Evolutionary conservation across 176 grass and related monocot species (phyloP), one percentile per base, ranked within the genome.

Genomic region (Lolium perenne): DNA sequence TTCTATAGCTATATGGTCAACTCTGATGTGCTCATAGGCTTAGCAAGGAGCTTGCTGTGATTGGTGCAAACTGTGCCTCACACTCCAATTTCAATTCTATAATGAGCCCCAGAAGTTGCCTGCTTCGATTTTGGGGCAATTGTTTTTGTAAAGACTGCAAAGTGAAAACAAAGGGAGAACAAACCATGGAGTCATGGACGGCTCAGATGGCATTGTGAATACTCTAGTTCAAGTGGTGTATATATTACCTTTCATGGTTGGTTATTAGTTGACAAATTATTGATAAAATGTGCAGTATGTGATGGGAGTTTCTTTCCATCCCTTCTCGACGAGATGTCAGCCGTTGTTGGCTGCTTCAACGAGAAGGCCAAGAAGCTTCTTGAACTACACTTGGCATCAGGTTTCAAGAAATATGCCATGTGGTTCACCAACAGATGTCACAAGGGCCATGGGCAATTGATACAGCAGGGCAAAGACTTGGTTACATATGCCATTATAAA

Each of bases 401-500:
- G 95, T 51, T 92, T 97, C 67, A 73, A 84, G 82, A 97, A 89
- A 86, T 93, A 89, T 20, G 4, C 87, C 56, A 25, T 95, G 89
- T 88, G 91, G 83, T 83, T 93, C 15, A 65, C 56, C 48, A 86
- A 29, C 65, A 95, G 90, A 83, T 38, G 85, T 15, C 79, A 72
- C 64, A 76, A 41, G 14, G 87, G 82, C 54, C 89, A 93, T 69
- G 87, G 87, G 46, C 32, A 81, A 50, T 11, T 93, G 61, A 90
- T 89, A 78, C 80, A 90, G 80, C 87, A 95, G 65, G 95, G 93
- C 74, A 95, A 95, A 81, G 93, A 97, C 60, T 82, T 97, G 60
- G 95, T 97, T 57, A 90, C 91, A 2, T 95, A 97, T 67, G 95
- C 90, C 23, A 95, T 97, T 78, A 92, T 95, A 91, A 97, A 97